Evolutionary conservation across 768 basidiomycete species (phyloP).

Genomic region (Russula earlei): DNA sequence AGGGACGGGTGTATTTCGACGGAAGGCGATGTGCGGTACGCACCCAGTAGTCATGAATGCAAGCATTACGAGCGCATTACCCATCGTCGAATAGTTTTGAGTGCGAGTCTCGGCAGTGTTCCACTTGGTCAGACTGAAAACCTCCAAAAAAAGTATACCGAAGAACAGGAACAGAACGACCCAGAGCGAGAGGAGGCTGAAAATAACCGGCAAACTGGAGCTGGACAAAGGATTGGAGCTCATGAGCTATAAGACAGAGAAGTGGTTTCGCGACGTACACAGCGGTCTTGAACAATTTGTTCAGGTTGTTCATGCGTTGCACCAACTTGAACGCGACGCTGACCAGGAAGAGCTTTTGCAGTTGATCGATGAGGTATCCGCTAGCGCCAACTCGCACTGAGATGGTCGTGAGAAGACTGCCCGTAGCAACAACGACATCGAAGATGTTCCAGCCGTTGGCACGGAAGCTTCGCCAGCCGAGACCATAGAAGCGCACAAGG

Average conservation of each 20-base stretch:
- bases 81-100: conserved; percentile 73
- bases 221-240: conserved; percentile 30
- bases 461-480: conserved; percentile 78
- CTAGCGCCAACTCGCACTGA: conserved; percentile 48
- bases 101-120: conserved; percentile 54
- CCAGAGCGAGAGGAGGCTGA: conserved; percentile 83
- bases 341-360: conserved; percentile 88
- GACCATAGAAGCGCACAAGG: conserved; percentile 64
- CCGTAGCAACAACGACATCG: conserved; percentile 70
- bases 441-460: conserved; percentile 93
- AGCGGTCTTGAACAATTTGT: conserved; percentile 94
- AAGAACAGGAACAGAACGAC: conserved; percentile 86
- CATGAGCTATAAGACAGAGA: not conserved
- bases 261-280: conserved; percentile 46
- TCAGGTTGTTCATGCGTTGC: conserved; percentile 76
- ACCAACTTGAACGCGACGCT: conserved; percentile 92
- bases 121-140: conserved; percentile 89
- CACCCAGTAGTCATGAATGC: conserved; percentile 91
- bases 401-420: conserved; percentile 77
- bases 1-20: too few species aligned
- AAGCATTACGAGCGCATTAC: conserved; percentile 77
- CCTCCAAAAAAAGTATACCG: conserved; percentile 78
- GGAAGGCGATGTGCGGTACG: conserved; percentile 21
- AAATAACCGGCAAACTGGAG: conserved; percentile 76
- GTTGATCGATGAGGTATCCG: conserved; percentile 48